Evolutionary conservation across 768 basidiomycete species (phyloP).

Genomic region (Kwoniella botswanensis): DNA sequence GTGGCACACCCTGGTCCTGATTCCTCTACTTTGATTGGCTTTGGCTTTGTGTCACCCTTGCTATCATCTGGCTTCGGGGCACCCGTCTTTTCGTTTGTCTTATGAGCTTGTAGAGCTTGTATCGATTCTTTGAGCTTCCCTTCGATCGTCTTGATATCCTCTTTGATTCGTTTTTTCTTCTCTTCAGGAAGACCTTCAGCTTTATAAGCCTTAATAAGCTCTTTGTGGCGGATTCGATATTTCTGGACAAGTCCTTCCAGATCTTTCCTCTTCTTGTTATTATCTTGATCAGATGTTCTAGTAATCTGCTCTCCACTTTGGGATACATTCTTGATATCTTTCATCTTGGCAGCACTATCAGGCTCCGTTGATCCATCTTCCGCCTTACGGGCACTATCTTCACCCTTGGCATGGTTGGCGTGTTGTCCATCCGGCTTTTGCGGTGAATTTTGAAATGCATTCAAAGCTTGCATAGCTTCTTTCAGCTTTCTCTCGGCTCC

Average conservation of each 20-base stretch:
- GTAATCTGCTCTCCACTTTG: not conserved
- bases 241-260: not conserved
- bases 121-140: not conserved
- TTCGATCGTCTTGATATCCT: not conserved
- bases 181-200: not conserved
- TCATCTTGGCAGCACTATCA: not conserved
- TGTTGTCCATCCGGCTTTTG: not conserved
- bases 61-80: not conserved
- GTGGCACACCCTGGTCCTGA: no score
- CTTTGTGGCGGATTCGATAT: not conserved
- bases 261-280: not conserved
- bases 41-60: not conserved
- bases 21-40: not conserved
- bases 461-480: conserved; percentile 14
- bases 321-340: not conserved
- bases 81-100: not conserved
- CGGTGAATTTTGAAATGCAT: not conserved
- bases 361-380: not conserved
- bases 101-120: not conserved
- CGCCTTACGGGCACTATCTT: not conserved
- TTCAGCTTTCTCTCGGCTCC: not conserved
- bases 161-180: not conserved
- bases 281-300: not conserved
- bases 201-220: not conserved
- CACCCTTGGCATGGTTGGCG: not conserved